A percentile compares a stretch with the other conserved stretches of the same genome.
These are phyloP conservation scores for Kwoniella bestiolae DNA, from an alignment of 768 basidiomycete genomes.

Conservation along the genomic window DNA sequence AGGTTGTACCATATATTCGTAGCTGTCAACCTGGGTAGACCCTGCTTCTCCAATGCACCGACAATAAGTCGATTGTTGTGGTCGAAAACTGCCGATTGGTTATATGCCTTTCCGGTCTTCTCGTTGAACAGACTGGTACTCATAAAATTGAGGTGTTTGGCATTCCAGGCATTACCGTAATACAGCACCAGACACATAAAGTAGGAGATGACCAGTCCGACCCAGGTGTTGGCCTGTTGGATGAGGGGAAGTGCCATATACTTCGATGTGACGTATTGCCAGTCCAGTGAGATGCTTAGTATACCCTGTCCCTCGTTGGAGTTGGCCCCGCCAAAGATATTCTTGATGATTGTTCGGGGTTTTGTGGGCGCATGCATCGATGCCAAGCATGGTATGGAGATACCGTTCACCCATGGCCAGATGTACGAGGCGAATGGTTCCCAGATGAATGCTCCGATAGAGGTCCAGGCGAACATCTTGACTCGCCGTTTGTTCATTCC, in stretches of 20 bases:
- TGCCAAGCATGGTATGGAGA: slow-evolving; percentile 2
- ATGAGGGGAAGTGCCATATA: not conserved
- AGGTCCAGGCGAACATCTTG: not conserved
- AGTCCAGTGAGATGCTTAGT: not conserved
- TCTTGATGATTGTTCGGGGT: not conserved
- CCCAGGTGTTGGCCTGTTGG: slow-evolving; percentile 64
- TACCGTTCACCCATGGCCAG: not conserved
- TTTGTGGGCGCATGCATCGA: not conserved
- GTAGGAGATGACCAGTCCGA: slow-evolving; percentile 66
- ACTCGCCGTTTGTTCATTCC: not conserved
- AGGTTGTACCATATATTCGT: slow-evolving; percentile 55
- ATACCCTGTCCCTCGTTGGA: slow-evolving; percentile 6
- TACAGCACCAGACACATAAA: slow-evolving; percentile 65
- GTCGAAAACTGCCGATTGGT: slow-evolving; percentile 66
- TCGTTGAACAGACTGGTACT: slow-evolving; percentile 66
- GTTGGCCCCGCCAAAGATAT: not conserved
- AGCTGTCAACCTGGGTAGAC: slow-evolving; percentile 63
- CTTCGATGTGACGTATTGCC: not conserved
- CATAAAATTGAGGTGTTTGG: slow-evolving; percentile 66
- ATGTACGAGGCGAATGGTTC: not conserved
- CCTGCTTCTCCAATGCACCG: slow-evolving; percentile 64
- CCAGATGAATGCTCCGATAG: not conserved
- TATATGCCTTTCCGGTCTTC: slow-evolving; percentile 64
- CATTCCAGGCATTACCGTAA: slow-evolving; percentile 68
- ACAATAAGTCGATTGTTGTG: slow-evolving; percentile 62